Evolutionary conservation across 1,139 yeast species (phyloP), one percentile per base, ranked within the genome.

Genomic region (Pichia sp.): DNA sequence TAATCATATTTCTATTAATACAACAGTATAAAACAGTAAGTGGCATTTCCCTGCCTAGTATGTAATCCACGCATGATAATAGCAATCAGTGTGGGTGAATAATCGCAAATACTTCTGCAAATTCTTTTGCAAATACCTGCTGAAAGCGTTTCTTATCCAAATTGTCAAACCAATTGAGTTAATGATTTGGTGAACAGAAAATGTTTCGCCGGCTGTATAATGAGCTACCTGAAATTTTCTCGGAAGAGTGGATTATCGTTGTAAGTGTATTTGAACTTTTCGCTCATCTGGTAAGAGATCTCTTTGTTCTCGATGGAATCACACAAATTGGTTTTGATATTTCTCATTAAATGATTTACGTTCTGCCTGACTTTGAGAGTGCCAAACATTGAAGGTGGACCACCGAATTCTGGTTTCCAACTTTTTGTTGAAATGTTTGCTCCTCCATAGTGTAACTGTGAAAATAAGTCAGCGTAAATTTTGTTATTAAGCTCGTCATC

Each of bases 401-500:
- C 55, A 40, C 53, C 53, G 23, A 5, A 2, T 26, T 16, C 45
- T 7, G 51, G 13, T 15, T 47, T 31, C 54, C 54, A 47, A 38
- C 52, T 46, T 10, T 48, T 19, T 13, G n/a, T 41, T 3, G 15
- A 8, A 15, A 44, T 13, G 6, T 4, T 19, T 2, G 7, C 11
- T 8, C 48, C 50, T n/a, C 55, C 57, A 15, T 50, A 43, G n/a
- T 40, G 8, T 8, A 47, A 10, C 16, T 44, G 45, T 2, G 56
- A 36, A 19, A 48, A 19, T n/a, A 54, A 30, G 2, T 47, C 47
- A 3, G 51, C 49, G 40, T 11, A 50, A 1, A 4, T 52, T 2
- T 45, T 49, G 49, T 58, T 63, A 40, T 62, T 62, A 5, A 49
- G 36, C 16, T 56, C 60, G 29, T 62, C 52, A 13, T 51, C 47